These are phyloP conservation scores for Marsdenia floribunda DNA, from an alignment of 257 asterid species.

Conservation along the genomic window DNA sequence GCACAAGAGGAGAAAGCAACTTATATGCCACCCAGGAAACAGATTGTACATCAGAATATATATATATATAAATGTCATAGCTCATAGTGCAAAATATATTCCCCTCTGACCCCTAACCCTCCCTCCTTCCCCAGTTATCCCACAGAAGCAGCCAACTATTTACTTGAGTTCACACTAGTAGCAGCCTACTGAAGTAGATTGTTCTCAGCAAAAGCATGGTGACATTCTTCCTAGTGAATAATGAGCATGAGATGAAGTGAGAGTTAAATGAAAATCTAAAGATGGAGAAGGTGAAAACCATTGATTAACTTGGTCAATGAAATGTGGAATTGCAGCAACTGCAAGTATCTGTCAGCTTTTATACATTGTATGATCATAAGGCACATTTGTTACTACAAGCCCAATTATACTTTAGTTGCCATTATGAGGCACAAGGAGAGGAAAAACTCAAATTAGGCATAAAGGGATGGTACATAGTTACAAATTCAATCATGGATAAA, in stretches of 20 bases:
- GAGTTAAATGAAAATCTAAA: neutral
- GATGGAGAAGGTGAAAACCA: neutral
- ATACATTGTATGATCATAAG: no score
- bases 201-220: neutral
- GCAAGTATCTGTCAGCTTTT: no score
- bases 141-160: neutral
- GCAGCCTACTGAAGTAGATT: neutral
- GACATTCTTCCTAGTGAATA: neutral
- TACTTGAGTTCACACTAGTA: neutral
- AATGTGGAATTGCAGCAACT: neutral
- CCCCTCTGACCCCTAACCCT: neutral
- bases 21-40: neutral
- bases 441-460: neutral
- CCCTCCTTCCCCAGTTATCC: neutral
- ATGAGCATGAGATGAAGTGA: neutral
- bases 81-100: neutral
- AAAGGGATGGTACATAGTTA: neutral
- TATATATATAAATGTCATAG: neutral
- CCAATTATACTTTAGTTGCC: neutral
- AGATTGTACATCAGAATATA: neutral
- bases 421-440: no score
- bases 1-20: neutral
- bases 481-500: neutral
- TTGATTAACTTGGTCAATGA: neutral
- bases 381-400: no score